phyloP scores from a whole-genome alignment of 768 basidiomycete genomes.

The Pholiota molesta region DNA sequence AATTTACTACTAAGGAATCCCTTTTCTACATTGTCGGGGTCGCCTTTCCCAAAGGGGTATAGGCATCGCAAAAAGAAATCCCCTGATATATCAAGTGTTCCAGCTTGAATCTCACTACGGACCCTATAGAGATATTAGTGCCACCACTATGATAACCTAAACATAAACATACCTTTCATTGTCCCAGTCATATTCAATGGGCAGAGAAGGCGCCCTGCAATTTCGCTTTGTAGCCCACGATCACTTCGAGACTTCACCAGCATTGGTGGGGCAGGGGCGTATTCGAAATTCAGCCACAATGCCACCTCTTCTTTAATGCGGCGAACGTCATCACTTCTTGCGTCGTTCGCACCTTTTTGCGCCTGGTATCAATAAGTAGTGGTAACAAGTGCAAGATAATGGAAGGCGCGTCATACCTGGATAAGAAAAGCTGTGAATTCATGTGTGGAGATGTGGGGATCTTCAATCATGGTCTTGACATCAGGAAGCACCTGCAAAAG shows the following conservation, averaged over 20 bases:
- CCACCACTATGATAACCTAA: neutral
- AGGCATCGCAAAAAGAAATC: neutral
- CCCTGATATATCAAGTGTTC: neutral
- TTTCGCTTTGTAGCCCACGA: neutral
- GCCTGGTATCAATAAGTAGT: neutral
- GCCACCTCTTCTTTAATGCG: constrained; percentile 5
- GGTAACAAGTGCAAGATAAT: neutral
- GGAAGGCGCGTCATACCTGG: neutral
- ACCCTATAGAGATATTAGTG: neutral
- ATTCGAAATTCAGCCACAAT: neutral
- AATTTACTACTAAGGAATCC: constrained; percentile 13
- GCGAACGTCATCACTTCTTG: constrained; percentile 4
- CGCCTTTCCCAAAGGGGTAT: neutral
- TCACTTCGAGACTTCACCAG: neutral
- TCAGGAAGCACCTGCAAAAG: neutral
- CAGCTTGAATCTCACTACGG: neutral
- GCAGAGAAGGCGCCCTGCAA: constrained; percentile 2
- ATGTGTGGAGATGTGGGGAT: neutral
- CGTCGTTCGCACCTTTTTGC: neutral
- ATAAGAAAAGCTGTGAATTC: neutral
- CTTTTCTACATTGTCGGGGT: constrained; percentile 6
- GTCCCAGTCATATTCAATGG: constrained; percentile 2
- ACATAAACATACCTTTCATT: neutral
- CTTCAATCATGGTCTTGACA: neutral
- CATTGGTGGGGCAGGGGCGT: neutral